Base-by-base conservation (phyloP, 1,139 yeast species). In the Blastobotrys illinoisensis region DNA sequence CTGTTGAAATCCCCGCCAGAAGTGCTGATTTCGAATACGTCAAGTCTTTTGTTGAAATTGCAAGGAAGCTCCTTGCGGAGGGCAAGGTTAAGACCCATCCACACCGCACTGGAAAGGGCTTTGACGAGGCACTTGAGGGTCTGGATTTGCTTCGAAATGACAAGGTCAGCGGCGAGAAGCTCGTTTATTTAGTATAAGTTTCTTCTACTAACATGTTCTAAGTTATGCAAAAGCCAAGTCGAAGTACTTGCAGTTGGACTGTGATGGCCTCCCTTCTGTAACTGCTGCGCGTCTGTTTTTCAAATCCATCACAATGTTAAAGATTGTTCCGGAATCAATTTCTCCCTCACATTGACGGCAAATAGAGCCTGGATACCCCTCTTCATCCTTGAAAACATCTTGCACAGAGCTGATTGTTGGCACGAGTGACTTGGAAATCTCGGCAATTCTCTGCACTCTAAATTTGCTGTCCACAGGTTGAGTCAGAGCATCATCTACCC, bases 271-370 rank as follows among this genome's bases (percentile, higher is more conserved):
- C 5, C 65, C 65, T 36, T 56, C 52, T 9, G 53, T 45, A 4
- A 62, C 58, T 21, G 46, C 28, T 19, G 62, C 65, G 36, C 32
- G 52, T 43, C 48, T 48, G 9, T 44, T 26, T 6, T 48, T 51
- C 36, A 62, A 54, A 46, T 62, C 62, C 64, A 62, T 62, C 50
- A 58, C 59, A 44, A 62, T 62, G 47, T 61, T 59, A 52, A 62
- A 62, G 19, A 62, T 23, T 1, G 65, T 62, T 20, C 57, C 40
- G 23, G 56, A 46, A 9, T 53, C 49, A 11, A 51, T 49, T 1
- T 32, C 49, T 5, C 55, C 58, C 18, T 46, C 46, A 5, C 55
- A 46, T 5, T 53, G 53, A 24, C 61, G 56, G 50, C 64, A 62
- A 44, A 62, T 62, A 3, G 60, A 54, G 9, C 56, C 56, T 18